Percentiles rank a stretch among this genome's conserved stretches.
Evolutionary conservation across 805 yeast species (phyloP).

Genomic region (Teunomyces panamensis): DNA sequence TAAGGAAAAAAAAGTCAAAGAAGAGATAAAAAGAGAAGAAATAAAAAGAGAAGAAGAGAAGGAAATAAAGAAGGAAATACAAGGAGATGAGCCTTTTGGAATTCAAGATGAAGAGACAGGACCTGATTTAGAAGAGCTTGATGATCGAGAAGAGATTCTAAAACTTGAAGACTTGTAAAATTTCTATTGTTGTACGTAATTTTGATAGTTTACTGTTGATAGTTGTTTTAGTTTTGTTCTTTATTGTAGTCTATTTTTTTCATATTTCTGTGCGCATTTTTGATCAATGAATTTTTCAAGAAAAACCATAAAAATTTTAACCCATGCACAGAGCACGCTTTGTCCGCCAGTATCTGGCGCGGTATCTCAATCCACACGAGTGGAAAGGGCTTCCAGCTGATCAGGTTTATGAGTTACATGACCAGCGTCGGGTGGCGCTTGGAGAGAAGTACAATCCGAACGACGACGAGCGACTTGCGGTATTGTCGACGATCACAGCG

Average conservation of each 20-base stretch:
- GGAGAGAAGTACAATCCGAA: slow-evolving; percentile 51
- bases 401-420: slow-evolving; percentile 57
- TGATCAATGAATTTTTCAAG: not conserved
- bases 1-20: slow-evolving; percentile 3
- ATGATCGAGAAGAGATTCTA: not conserved
- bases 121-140: slow-evolving; percentile 1
- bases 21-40: slow-evolving; percentile 6
- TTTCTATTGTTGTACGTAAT: not conserved
- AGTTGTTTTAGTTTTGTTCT: too few species aligned
- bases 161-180: not conserved
- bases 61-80: slow-evolving; percentile 1
- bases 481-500: slow-evolving; percentile 41
- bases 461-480: slow-evolving; percentile 68
- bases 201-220: too few species aligned
- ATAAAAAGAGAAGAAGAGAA: slow-evolving; percentile 4
- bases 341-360: slow-evolving; percentile 2
- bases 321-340: slow-evolving; percentile 1
- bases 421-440: slow-evolving; percentile 52
- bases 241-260: not conserved
- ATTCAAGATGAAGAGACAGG: slow-evolving; percentile 2
- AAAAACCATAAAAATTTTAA: slow-evolving; percentile 1
- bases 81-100: not conserved
- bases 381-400: slow-evolving; percentile 72
- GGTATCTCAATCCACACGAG: slow-evolving; percentile 57
- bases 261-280: not conserved